Base-by-base conservation (phyloP, 2,329 filamentous ascomycete species). In the Stemphylium beticola region DNA sequence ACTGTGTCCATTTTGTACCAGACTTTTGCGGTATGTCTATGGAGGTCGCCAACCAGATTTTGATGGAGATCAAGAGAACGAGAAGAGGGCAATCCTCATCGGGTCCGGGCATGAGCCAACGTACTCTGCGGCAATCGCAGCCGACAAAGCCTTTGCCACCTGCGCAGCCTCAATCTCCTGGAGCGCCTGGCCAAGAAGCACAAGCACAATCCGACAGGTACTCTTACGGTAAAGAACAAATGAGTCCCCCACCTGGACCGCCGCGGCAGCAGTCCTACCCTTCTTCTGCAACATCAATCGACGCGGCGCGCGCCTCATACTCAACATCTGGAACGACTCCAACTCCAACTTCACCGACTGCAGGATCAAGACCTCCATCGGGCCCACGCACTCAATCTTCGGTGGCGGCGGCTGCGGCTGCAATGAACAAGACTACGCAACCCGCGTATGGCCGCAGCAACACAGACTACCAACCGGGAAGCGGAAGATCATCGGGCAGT, bases 11-110 rank as follows among this genome's bases (percentile, higher is more conserved):
- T 76, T 85, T 99, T 64, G 93, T 99, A 29, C 95, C 95, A 17
- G 95, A 99, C 75, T 99, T 99, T 78, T 99, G 95, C 75, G 95
- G 95, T 66, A 99, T 99, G 92, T 96, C 92, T 24, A 98, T 98
- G 95, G 90, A 95, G 53, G 90, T 91, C 33, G 95, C 95, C 38
- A 98, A 97, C 75, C 87, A 96, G 71, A 97, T 99, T 62, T 77
- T 98, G 49, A 89, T 92, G 61, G 91, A 93, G 44, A 90, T 97
- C 65, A 86, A 91, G 69, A 87, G 87, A 44, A 88, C 90, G 55
- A 96, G 93, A 78, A 86, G 87, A 71, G 84, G 86, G 78, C 83
- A 84, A 70, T 77, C 80, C 4, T 79, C 79, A 55, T 76, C 81
- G 51, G 78, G 79, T 58, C 79, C 81, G 46, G 78, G 75, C 39